A percentile compares a stretch with the other conserved stretches of the same genome.
Conservation (phyloP, 208 protist genomes). For the Leishmania lainsoni region DNA sequence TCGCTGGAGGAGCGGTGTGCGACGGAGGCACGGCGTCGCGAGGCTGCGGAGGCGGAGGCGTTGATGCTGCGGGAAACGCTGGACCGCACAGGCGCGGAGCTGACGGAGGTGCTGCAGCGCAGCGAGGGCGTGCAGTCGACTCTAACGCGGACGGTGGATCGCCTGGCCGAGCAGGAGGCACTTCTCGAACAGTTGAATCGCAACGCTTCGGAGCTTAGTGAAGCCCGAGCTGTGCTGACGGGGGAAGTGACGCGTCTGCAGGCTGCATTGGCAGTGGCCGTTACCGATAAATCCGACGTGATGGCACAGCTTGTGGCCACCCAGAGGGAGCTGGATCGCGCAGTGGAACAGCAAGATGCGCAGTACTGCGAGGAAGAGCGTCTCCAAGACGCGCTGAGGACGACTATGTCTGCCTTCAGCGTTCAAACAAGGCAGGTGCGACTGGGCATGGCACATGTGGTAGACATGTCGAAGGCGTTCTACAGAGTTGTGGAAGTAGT, state of each 20-base stretch:
- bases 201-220: slow-evolving; percentile 6
- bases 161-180: slow-evolving; percentile 4
- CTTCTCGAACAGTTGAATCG: slow-evolving; percentile 17
- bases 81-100: not conserved
- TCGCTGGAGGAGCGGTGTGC: slow-evolving; percentile 4
- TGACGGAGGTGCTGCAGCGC: slow-evolving; percentile 15
- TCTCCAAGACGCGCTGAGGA: slow-evolving; percentile 3
- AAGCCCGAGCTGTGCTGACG: not conserved
- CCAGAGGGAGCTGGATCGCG: slow-evolving; percentile 15
- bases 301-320: slow-evolving; percentile 9
- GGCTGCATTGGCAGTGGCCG: not conserved
- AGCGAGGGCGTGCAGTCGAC: slow-evolving; percentile 21
- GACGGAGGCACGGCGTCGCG: slow-evolving; percentile 2
- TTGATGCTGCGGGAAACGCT: not conserved
- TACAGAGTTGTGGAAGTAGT: not conserved
- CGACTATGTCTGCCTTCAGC: slow-evolving; percentile 2
- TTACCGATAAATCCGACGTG: slow-evolving; percentile 6
- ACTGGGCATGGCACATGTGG: slow-evolving; percentile 2
- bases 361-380: slow-evolving; percentile 13
- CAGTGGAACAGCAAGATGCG: slow-evolving; percentile 15
- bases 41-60: slow-evolving; percentile 7
- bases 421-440: slow-evolving; percentile 12
- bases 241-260: slow-evolving; percentile 15
- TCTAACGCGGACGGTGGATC: not conserved
- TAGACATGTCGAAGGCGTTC: slow-evolving; percentile 15